Percentiles rank a stretch among this genome's conserved stretches.
phyloP scores from a whole-genome alignment of 805 yeast species.

The Hanseniaspora jakobsenii region DNA sequence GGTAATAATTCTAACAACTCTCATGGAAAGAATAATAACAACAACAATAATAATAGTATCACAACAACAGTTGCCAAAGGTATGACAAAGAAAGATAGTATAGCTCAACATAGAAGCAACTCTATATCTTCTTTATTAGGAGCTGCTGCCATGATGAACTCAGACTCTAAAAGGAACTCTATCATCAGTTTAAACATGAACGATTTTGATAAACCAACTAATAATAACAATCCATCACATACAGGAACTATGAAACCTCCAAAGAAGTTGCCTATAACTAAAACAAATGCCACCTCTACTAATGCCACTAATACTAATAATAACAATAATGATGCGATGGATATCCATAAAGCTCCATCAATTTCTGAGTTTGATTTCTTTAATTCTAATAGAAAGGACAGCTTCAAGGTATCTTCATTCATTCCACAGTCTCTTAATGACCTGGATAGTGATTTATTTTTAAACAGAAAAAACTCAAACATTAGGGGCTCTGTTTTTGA shows the following conservation, averaged over 20 bases:
- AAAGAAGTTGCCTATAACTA: conserved; percentile 11
- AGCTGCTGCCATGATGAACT: conserved; percentile 16
- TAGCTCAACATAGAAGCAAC: conserved; percentile 19
- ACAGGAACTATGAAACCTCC: conserved; percentile 22
- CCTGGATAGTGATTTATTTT: conserved; percentile 26
- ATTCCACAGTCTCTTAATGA: conserved; percentile 18
- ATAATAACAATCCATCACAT: conserved; percentile 3
- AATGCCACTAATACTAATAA: too few relatives aligned
- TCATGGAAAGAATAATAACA: too few relatives aligned
- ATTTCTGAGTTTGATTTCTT: conserved; percentile 18
- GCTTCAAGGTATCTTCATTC: conserved; percentile 26
- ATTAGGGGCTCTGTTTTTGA: conserved; percentile 21
- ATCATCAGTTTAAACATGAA: conserved; percentile 20
- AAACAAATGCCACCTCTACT: conserved; percentile 7
- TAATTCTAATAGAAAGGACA: conserved; percentile 16
- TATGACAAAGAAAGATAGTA: conserved; percentile 18
- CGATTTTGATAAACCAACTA: conserved; percentile 22
- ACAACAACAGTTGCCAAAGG: conserved; percentile 17
- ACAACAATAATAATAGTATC: conserved; percentile 16
- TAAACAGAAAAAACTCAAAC: conserved; percentile 27
- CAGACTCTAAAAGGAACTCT: conserved; percentile 24
- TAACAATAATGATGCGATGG: conserved; percentile 10
- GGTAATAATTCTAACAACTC: too few relatives aligned
- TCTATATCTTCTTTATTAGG: conserved; percentile 14
- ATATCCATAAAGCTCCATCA: conserved; percentile 14